Evolutionary conservation across 129 eudicot genomes (phyloP).

Genomic region (Oenanthe sinensis): DNA sequence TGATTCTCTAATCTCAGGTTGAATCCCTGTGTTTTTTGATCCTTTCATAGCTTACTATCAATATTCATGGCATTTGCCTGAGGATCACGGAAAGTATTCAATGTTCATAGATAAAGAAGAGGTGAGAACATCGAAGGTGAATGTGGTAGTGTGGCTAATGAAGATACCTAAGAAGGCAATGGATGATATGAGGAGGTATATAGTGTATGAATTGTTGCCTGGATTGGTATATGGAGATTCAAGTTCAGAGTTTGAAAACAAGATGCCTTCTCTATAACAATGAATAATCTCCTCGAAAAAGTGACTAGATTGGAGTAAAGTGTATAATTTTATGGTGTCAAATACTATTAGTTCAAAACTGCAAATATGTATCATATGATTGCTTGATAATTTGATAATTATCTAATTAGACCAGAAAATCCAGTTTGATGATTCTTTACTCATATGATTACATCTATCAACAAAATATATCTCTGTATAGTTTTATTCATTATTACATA

Average conservation of each 20-base stretch:
- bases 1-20: constrained; percentile 69
- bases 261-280: constrained; percentile 69
- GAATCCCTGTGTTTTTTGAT: constrained; percentile 86
- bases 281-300: constrained; percentile 51
- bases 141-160: constrained; percentile 59
- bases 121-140: constrained; percentile 41
- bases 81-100: constrained; percentile 55
- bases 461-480: background rate
- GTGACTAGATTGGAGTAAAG: constrained; percentile 26
- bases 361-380: background rate
- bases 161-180: constrained; percentile 43
- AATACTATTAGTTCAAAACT: background rate
- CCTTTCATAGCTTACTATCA: constrained; percentile 77
- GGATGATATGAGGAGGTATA: constrained; percentile 70
- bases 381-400: background rate
- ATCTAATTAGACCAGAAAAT: background rate
- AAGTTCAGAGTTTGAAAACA: constrained; percentile 50
- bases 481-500: background rate
- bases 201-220: constrained; percentile 75
- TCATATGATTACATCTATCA: background rate
- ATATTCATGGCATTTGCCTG: constrained; percentile 84
- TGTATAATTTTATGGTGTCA: background rate
- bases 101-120: constrained; percentile 58
- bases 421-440: background rate
- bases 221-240: constrained; percentile 68